phyloP scores from a whole-genome alignment of 768 basidiomycete species.

The Boletus rubroflammeus region DNA sequence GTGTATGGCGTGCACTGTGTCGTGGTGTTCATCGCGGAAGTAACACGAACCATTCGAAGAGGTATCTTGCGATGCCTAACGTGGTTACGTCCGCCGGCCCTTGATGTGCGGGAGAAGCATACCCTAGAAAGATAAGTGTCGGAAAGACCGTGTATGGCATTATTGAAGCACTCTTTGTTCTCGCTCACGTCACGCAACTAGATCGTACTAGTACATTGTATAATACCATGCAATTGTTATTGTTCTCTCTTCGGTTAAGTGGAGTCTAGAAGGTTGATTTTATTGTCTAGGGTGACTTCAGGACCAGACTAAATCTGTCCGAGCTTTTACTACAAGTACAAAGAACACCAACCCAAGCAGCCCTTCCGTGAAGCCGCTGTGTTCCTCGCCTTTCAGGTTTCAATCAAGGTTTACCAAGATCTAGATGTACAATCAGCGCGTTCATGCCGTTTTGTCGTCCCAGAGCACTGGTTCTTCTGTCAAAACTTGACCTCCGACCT shows the following conservation, averaged over 20 bases:
- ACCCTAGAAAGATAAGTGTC: background rate
- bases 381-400: background rate
- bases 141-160: background rate
- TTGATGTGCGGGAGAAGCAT: slow-evolving; percentile 12
- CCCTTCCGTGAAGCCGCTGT: background rate
- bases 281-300: background rate
- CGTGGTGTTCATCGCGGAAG: slow-evolving; percentile 10
- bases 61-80: slow-evolving; percentile 11
- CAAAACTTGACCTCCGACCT: slow-evolving; percentile 18
- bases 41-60: slow-evolving; percentile 5
- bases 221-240: background rate
- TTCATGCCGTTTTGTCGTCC: background rate
- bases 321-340: background rate
- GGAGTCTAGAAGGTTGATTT: background rate
- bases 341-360: background rate
- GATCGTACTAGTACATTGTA: slow-evolving; percentile 6
- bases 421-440: background rate
- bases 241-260: background rate
- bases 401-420: background rate
- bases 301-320: background rate
- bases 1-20: slow-evolving; percentile 45
- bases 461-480: background rate
- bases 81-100: slow-evolving; percentile 9
- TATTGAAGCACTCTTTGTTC: background rate
- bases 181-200: background rate